Evolutionary conservation across 2,329 filamentous ascomycete genomes (phyloP).

Genomic region (Harringtonia aguacate): DNA sequence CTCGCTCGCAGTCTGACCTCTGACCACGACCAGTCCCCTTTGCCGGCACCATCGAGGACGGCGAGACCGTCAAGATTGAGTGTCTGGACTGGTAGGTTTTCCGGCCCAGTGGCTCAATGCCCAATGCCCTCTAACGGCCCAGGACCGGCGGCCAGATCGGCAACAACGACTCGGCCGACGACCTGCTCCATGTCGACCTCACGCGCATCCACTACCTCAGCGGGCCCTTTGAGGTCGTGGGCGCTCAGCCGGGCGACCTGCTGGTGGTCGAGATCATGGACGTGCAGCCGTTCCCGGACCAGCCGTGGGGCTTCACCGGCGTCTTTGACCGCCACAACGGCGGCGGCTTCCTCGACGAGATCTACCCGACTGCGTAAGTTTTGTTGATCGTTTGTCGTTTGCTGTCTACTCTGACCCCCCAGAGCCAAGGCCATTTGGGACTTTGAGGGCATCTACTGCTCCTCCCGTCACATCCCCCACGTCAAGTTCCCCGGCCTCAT

Average conservation of each 20-base stretch:
- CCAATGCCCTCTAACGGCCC: neutral
- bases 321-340: conserved; percentile 73
- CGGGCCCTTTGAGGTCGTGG: conserved; percentile 79
- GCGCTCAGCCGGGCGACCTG: conserved; percentile 74
- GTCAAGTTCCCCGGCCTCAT: conserved; percentile 85
- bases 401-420: neutral
- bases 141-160: conserved; percentile 70
- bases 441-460: conserved; percentile 56
- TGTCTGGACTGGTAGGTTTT: conserved; percentile 61
- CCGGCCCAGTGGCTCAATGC: conserved; percentile 21
- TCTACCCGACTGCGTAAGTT: conserved; percentile 69
- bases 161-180: conserved; percentile 85
- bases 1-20: no score
- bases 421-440: conserved; percentile 49
- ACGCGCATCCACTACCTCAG: conserved; percentile 80
- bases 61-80: conserved; percentile 87
- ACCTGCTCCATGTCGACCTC: conserved; percentile 74
- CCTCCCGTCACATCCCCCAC: conserved; percentile 74
- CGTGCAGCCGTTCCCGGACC: conserved; percentile 76
- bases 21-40: conserved; percentile 51
- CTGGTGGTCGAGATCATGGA: conserved; percentile 86
- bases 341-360: conserved; percentile 78
- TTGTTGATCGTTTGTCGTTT: neutral
- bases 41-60: conserved; percentile 62
- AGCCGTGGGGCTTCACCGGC: conserved; percentile 85